Percentiles rank a stretch among this genome's conserved stretches.
phyloP scores from a whole-genome alignment of 441 rosid genomes.

The Adansonia madagascariensis region DNA sequence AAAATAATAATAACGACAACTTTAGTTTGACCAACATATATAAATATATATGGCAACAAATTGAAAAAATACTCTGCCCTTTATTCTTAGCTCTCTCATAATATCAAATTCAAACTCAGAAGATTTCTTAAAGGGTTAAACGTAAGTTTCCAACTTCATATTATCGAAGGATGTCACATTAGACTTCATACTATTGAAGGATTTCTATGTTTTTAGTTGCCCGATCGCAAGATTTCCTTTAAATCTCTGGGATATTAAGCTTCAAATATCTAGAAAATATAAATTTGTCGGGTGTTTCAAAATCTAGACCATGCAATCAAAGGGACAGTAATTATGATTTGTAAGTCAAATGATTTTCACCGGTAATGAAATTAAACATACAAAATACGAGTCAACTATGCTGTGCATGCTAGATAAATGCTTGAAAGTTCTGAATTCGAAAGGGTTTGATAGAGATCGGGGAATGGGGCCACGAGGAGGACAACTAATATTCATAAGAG shows the following conservation, averaged over 20 bases:
- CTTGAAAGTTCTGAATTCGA: no score
- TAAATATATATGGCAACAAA: neutral
- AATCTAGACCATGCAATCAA: neutral
- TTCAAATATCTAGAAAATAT: no score
- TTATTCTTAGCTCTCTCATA: neutral
- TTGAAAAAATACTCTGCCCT: neutral
- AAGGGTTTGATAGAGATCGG: no score
- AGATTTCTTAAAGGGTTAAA: conserved; percentile 5
- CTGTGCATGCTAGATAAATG: no score
- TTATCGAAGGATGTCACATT: neutral
- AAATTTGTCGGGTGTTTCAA: no score
- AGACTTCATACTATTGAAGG: no score
- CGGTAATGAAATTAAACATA: conserved; percentile 12
- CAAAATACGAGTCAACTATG: neutral
- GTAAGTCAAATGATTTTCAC: neutral
- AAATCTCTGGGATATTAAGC: no score
- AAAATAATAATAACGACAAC: conserved; percentile 4
- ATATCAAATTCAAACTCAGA: neutral
- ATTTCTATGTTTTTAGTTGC: neutral
- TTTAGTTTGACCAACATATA: conserved; percentile 18
- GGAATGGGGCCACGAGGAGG: conserved; percentile 8
- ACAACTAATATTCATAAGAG: neutral
- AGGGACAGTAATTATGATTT: neutral
- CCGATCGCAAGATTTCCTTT: neutral
- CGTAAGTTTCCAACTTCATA: neutral